These are phyloP conservation scores for Alternaria sp. DNA, from an alignment of 2,329 filamentous ascomycete species.

Conservation along the genomic window DNA sequence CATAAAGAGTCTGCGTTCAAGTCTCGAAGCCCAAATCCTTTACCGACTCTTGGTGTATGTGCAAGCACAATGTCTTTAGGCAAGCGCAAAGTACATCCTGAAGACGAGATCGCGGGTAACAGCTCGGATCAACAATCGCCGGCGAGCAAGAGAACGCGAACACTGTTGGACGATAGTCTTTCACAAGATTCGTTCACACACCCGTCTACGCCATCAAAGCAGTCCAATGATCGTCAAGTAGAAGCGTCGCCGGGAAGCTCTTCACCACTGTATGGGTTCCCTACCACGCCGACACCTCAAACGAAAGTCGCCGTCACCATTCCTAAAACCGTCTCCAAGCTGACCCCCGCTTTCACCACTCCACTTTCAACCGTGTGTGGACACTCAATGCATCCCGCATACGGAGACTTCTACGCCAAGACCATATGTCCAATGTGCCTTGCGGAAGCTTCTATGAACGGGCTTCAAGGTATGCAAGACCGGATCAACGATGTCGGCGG, in stretches of 20 bases:
- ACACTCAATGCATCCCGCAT: conserved; percentile 1
- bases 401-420: background rate
- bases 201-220: background rate
- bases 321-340: background rate
- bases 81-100: background rate
- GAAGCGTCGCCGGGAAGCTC: background rate
- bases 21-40: background rate
- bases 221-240: background rate
- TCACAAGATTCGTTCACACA: background rate
- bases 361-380: background rate
- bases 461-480: background rate
- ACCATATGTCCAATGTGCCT: background rate
- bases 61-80: background rate
- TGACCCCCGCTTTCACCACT: background rate
- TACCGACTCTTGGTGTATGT: background rate
- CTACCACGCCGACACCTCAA: background rate
- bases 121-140: background rate
- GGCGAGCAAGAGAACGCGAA: background rate
- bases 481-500: background rate
- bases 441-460: background rate
- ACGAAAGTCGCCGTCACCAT: background rate
- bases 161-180: background rate
- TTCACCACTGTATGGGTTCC: background rate
- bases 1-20: background rate
- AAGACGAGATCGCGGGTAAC: background rate